Base-by-base conservation (phyloP, 2,329 filamentous ascomycete genomes). In the Diaporthe sp. region DNA sequence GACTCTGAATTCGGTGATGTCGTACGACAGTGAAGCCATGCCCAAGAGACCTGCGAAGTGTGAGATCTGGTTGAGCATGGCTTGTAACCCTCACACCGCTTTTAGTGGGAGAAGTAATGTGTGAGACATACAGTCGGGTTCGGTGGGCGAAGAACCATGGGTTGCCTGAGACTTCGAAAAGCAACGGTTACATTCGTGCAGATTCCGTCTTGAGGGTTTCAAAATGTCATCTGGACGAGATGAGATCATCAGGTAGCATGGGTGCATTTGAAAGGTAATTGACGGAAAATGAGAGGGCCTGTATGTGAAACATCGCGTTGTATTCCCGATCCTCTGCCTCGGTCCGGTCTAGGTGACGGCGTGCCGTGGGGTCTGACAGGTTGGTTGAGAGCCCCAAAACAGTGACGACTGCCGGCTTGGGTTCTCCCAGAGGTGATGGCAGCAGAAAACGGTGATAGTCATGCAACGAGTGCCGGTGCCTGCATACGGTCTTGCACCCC, bases 231-330 rank as follows among this genome's bases (percentile, higher is more conserved):
- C 61, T 55, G 39, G 71, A 25, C 47, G 47, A 47, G 71, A 53
- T 44, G 58, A 63, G 31, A 65, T 51, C 44, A 72, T 55, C 42
- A 34, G 57, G 55, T 51, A 73, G 58, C 31, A 55, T 53, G 34
- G 34, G 47, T 65, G 71, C 49, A 53, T 60, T 57, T 25, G 49
- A 55, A 63, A 63, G 57, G 57, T 63, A 53, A 63, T 63, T 65
- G 71, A 67, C 34, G 61, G 58, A 65, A 73, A 55, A 73, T 73
- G 71, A 65, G 51, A 63, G 71, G 58, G 47, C 49, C 60, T 63
- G 49, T 65, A 73, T 73, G 58, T 73, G 71, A 73, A 73, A 73
- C 71, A 73, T 28, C 34, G 71, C 58, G 34, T 65, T 65, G 71
- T 65, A 53, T 42, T n/a, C 71, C 58, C 55, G 39, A 72, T 49